phyloP scores from a whole-genome alignment of 1,139 yeast species.

The Protomyces inouyei region DNA sequence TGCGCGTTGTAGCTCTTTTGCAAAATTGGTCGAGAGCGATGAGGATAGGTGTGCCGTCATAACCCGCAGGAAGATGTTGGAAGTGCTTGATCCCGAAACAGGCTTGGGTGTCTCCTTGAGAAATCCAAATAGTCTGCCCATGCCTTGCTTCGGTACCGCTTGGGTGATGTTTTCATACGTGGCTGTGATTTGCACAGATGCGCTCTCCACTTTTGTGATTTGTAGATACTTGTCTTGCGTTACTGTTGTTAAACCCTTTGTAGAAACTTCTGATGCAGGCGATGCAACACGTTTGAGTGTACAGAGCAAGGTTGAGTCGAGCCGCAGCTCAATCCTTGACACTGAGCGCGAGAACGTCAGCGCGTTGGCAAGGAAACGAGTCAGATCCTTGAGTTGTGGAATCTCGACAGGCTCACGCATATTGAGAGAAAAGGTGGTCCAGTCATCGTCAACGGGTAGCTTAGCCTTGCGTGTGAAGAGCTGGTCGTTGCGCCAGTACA shows the following conservation, averaged over 20 bases:
- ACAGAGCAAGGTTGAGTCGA: slow-evolving; percentile 38
- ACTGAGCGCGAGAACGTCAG: slow-evolving; percentile 40
- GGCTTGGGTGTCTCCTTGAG: slow-evolving; percentile 20
- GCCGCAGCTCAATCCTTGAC: slow-evolving; percentile 36
- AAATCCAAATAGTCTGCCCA: slow-evolving; percentile 35
- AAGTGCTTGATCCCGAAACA: slow-evolving; percentile 5
- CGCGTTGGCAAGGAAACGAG: slow-evolving; percentile 43
- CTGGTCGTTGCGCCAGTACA: slow-evolving; percentile 43
- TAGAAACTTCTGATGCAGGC: slow-evolving; percentile 33
- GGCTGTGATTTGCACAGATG: slow-evolving; percentile 39
- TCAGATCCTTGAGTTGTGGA: slow-evolving; percentile 40
- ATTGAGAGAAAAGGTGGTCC: slow-evolving; percentile 44
- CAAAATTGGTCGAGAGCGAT: slow-evolving; percentile 35
- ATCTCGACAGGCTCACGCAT: slow-evolving; percentile 36
- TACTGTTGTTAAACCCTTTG: slow-evolving; percentile 33
- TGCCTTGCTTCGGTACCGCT: slow-evolving; percentile 31
- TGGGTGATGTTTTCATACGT: slow-evolving; percentile 42
- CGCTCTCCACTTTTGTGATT: slow-evolving; percentile 35
- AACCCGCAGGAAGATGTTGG: slow-evolving; percentile 18
- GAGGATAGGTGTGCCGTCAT: slow-evolving; percentile 14
- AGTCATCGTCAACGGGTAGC: slow-evolving; percentile 34
- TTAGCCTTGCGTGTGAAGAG: slow-evolving; percentile 39
- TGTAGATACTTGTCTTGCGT: slow-evolving; percentile 34
- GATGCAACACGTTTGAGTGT: slow-evolving; percentile 37
- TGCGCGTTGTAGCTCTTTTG: slow-evolving; percentile 41